A percentile compares a stretch with the other conserved stretches of the same genome.
Evolutionary conservation across 805 yeast genomes (phyloP).

Genomic region (Kuraishia cidri): DNA sequence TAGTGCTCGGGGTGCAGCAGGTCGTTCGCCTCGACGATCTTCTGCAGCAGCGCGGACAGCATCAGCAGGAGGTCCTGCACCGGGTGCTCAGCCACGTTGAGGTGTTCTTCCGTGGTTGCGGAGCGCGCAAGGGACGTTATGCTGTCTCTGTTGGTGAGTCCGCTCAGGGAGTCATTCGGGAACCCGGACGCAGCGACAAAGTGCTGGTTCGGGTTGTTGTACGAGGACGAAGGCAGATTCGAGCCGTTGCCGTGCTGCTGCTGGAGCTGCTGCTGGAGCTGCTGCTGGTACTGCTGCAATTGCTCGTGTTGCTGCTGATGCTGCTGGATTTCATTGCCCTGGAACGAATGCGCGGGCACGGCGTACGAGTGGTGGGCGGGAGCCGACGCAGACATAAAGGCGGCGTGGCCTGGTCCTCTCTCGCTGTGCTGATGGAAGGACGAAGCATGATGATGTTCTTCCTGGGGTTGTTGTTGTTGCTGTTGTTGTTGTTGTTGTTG

Average conservation of each 20-base stretch:
- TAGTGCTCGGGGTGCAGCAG: constrained; percentile 64
- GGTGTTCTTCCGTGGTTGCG: constrained; percentile 32
- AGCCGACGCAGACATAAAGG: constrained; percentile 9
- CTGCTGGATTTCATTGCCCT: no score
- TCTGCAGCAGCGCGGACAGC: constrained; percentile 79
- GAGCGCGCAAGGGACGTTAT: constrained; percentile 2
- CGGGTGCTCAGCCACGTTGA: constrained; percentile 77
- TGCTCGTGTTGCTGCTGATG: constrained; percentile 2
- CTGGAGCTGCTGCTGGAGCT: neutral
- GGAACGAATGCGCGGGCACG: neutral
- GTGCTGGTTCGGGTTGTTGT: constrained; percentile 4
- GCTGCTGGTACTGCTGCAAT: no score
- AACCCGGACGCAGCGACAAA: constrained; percentile 1
- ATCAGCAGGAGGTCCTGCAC: constrained; percentile 73
- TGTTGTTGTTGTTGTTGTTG: constrained; percentile 10
- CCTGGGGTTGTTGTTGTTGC: constrained; percentile 7
- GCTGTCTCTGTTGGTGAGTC: constrained; percentile 7
- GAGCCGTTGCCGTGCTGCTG: neutral
- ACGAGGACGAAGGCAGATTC: neutral
- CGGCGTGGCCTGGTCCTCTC: constrained; percentile 2
- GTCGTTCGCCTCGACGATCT: constrained; percentile 88
- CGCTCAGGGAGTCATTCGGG: constrained; percentile 5
- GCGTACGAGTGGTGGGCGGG: constrained; percentile 6
- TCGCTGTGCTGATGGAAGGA: neutral
- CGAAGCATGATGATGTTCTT: no score